Percentiles rank a stretch among this genome's conserved stretches.
phyloP scores from a whole-genome alignment of 257 asterid species.

The Craterostigma plantagineum region DNA sequence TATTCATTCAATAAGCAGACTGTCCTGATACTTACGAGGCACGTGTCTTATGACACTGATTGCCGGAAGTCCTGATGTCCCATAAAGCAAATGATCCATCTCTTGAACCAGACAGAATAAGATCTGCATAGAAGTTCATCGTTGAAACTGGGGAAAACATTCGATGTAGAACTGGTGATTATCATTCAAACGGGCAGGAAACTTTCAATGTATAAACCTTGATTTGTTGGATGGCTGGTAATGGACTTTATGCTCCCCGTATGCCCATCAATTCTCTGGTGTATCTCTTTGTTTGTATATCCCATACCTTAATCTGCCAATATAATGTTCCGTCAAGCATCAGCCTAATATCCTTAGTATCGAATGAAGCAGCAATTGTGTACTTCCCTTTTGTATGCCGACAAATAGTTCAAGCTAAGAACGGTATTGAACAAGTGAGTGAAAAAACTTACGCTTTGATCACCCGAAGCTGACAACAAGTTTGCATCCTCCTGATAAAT shows the following conservation, averaged over 20 bases:
- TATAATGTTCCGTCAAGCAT: no score
- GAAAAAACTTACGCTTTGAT: conserved; percentile 71
- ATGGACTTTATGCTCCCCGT: conserved; percentile 82
- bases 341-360: no score
- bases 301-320: conserved; percentile 74
- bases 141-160: no score
- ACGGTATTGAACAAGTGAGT: conserved; percentile 2
- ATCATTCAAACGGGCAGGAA: no score
- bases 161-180: no score
- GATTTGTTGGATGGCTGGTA: conserved; percentile 72
- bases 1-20: no score
- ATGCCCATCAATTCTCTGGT: conserved; percentile 48
- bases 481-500: conserved; percentile 55
- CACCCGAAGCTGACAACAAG: conserved; percentile 84
- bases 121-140: conserved; percentile 20
- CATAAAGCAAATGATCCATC: conserved; percentile 90
- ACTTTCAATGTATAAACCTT: conserved; percentile 22
- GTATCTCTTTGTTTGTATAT: conserved; percentile 49
- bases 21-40: no score
- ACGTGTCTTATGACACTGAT: background rate
- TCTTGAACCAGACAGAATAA: conserved; percentile 72
- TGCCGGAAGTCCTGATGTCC: conserved; percentile 59
- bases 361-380: no score
- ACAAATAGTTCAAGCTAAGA: no score
- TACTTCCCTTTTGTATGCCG: no score